phyloP scores from a whole-genome alignment of 2,329 filamentous ascomycete genomes.

The Colletotrichum spinosum region DNA sequence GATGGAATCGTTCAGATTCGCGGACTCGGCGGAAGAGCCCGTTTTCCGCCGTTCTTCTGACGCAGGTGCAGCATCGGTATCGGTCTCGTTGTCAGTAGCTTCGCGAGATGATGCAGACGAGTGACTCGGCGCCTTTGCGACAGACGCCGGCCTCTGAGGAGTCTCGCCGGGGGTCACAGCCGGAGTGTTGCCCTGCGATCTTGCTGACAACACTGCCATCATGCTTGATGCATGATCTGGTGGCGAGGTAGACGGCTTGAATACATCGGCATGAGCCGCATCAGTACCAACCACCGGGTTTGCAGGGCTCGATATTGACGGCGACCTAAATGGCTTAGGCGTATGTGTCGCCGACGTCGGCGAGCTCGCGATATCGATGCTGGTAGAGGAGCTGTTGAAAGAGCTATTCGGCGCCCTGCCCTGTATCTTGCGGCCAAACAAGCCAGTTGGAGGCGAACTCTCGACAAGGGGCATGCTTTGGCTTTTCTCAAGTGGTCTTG shows the following conservation, averaged over 20 bases:
- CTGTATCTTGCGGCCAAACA: conserved; percentile 63
- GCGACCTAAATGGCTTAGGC: conserved; percentile 53
- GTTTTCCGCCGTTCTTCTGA: conserved; percentile 50
- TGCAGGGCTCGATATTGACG: conserved; percentile 71
- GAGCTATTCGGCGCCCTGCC: conserved; percentile 49
- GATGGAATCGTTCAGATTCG: conserved; percentile 45
- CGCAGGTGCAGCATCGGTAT: conserved; percentile 43
- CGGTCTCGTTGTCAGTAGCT: conserved; percentile 53
- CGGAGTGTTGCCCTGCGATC: conserved; percentile 68
- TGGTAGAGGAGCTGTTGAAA: conserved; percentile 57
- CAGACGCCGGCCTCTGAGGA: conserved; percentile 50
- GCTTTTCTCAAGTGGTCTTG: conserved; percentile 67
- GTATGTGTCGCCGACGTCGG: conserved; percentile 52
- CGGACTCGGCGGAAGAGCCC: conserved; percentile 50
- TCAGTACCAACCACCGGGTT: conserved; percentile 77
- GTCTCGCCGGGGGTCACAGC: conserved; percentile 54
- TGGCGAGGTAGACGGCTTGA: conserved; percentile 66
- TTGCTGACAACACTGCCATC: conserved; percentile 76
- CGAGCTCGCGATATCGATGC: conserved; percentile 53
- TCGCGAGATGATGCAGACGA: conserved; percentile 63
- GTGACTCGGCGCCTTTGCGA: conserved; percentile 56
- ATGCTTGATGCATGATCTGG: conserved; percentile 71
- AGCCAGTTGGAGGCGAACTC: conserved; percentile 50
- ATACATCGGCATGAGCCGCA: conserved; percentile 73
- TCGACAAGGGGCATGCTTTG: conserved; percentile 61